Base-by-base conservation (phyloP, 2,329 filamentous ascomycete genomes). In the Epichloe baconii region DNA sequence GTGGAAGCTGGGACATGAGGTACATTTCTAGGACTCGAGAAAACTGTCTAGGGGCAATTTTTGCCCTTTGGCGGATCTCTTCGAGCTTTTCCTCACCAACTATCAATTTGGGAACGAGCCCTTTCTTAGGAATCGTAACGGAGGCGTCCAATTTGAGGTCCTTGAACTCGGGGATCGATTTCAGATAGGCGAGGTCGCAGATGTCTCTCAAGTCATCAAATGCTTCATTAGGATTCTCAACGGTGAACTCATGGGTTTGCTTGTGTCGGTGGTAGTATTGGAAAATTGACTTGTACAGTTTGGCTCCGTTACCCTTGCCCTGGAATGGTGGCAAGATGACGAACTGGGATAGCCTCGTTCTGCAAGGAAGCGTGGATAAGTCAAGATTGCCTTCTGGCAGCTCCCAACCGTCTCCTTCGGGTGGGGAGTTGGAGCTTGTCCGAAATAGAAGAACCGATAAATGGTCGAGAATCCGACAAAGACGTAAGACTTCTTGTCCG, bases 321-420 rank as follows among this genome's bases (percentile, higher is more conserved):
- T 96, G 90, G 66, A 88, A 95, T 5, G 88, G 85, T 2, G 90
- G 90, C 11, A 98, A 74, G 55, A 98, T 83, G 54, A 98, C 64
- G 67, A 97, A 97, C 65, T 98, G 93, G 0, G 91, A 95, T 57
- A 98, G 87, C 44, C 94, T 79, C 53, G 88, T 81, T 40, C 91
- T 82, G 59, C 84, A 85, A 12, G 87, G 85, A 2, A 90, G 75
- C 47, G 83, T 71, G 4, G 78, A 66, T 56, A 83, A 71, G 45
- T 74, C 68, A 45, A 77, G 66, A 35, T 76, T 65, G 40, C 70
- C 61, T 57, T 64, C 53, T 48, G 71, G 66, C 53, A 78, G 61
- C 63, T 74, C 71, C 67, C 72, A 74, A 14, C 69, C 64, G 19
- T 59, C 60, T 34, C 56, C 61, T 35, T 68, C 71, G 3, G 66